Conservation (phyloP, 495 filamentous ascomycete genomes). For the Hamigera avellanea region DNA sequence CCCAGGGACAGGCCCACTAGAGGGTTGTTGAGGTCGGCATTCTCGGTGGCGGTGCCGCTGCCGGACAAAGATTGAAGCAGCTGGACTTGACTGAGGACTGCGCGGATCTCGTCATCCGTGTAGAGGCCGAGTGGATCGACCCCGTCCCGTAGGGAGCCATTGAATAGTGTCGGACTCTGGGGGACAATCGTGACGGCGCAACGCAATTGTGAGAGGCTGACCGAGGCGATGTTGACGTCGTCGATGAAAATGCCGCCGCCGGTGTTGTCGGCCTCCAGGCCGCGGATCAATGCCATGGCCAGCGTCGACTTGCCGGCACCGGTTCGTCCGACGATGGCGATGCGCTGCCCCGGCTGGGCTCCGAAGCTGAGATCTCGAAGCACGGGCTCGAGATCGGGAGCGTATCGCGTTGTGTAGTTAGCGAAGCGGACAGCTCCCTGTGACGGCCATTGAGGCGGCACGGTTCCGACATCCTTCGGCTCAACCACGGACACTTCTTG, state of each 20-base stretch:
- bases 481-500: too few relatives aligned
- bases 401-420: conserved; percentile 59
- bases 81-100: conserved; percentile 55
- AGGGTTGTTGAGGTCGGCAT: conserved; percentile 15
- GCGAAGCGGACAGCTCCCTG: too few relatives aligned
- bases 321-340: conserved; percentile 80
- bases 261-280: conserved; percentile 66
- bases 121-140: conserved; percentile 69
- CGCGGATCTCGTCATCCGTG: conserved; percentile 47
- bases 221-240: conserved; percentile 62
- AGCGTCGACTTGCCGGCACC: conserved; percentile 86
- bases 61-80: conserved; percentile 15
- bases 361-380: conserved; percentile 50
- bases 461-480: too few relatives aligned
- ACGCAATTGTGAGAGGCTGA: conserved; percentile 67
- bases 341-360: conserved; percentile 62
- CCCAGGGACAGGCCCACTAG: conserved; percentile 64
- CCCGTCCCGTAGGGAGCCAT: conserved; percentile 73
- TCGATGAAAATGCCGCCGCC: conserved; percentile 76
- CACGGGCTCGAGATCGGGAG: conserved; percentile 59
- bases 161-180: conserved; percentile 81
- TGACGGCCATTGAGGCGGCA: too few relatives aligned
- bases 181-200: conserved; percentile 81
- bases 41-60: not conserved
- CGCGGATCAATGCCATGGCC: conserved; percentile 70